Evolutionary conservation across 345 rosid genomes (phyloP), one percentile per base, ranked within the genome.

Genomic region (Cardamine occulta): DNA sequence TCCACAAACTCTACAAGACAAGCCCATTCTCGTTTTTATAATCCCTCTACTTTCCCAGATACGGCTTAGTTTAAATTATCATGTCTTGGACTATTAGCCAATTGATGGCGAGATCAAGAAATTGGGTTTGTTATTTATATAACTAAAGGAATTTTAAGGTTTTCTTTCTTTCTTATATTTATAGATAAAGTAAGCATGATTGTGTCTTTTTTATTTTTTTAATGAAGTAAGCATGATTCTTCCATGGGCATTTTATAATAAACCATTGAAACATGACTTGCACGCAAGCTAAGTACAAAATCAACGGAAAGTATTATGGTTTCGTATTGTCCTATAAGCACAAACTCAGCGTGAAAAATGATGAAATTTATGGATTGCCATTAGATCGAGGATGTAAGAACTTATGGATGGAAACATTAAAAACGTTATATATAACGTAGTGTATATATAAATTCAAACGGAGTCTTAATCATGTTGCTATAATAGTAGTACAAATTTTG

Each of bases 1-100:
- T 63, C 69, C n/a, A 72, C 21, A 39, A 49, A 15, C 68, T 61
- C 24, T 60, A 15, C 59, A 47, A 48, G 37, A 72, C 40, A 62
- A 51, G 14, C 23, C 42, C 66, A 45, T 31, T 31, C 8, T 45
- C 47, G 18, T 10, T 14, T 18, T 19, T 31, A n/a, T 6, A 28
- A 56, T 23, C 28, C 40, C 34, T 45, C 21, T 24, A 26, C 12
- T 69, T 70, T 29, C 14, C 18, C 8, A 63, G 35, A 68, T 53
- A 12, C 37, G 29, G n/a, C 19, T 3, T 60, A 18, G 11, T 6
- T 59, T 60, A 37, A 2, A 6, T 31, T 55, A 55, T 28, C 37
- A 47, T 12, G 45, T 28, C 60, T 66, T 40, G 10, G n/a, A 47
- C 34, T 63, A 9, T 45, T 13, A 44, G 3, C 1, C 44, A 15